Percentiles rank a stretch among this genome's conserved stretches.
Conservation (phyloP, 2,329 filamentous ascomycete genomes). For the Canariomyces notabilis region DNA sequence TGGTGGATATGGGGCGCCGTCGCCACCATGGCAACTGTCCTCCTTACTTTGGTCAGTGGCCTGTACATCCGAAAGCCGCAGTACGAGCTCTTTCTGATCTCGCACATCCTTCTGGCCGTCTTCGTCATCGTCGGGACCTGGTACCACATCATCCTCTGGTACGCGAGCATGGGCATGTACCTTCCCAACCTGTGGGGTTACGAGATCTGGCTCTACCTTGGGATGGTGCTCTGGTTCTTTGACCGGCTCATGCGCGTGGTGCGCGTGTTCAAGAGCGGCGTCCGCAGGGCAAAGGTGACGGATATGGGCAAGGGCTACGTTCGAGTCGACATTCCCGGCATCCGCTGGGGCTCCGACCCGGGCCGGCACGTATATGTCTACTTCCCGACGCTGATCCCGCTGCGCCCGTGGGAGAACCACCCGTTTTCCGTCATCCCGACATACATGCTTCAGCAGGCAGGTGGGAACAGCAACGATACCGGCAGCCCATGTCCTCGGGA, state of each 20-base stretch:
- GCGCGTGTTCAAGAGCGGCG: slow-evolving; percentile 35
- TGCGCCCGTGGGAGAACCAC: slow-evolving; percentile 48
- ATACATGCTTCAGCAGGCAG: not conserved
- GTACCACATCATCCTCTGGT: slow-evolving; percentile 36
- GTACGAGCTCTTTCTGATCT: slow-evolving; percentile 41
- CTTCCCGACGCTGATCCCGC: slow-evolving; percentile 41
- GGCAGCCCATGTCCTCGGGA: too few species aligned
- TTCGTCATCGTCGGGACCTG: slow-evolving; percentile 38
- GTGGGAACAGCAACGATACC: not conserved
- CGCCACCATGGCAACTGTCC: slow-evolving; percentile 31
- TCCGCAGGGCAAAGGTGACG: slow-evolving; percentile 34
- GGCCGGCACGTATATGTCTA: slow-evolving; percentile 42
- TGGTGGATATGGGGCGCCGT: slow-evolving; percentile 43
- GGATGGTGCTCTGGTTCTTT: slow-evolving; percentile 36
- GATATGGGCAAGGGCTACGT: slow-evolving; percentile 32
- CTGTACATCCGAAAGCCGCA: slow-evolving; percentile 33
- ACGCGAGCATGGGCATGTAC: slow-evolving; percentile 23
- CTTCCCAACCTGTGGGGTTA: slow-evolving; percentile 34
- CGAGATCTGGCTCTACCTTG: slow-evolving; percentile 42
- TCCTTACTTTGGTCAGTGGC: slow-evolving; percentile 30
- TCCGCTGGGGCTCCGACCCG: slow-evolving; percentile 30
- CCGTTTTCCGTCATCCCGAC: slow-evolving; percentile 44
- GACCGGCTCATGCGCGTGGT: slow-evolving; percentile 32
- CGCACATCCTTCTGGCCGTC: slow-evolving; percentile 38
- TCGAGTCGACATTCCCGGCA: slow-evolving; percentile 38